These are phyloP conservation scores for Dichomitus squalens DNA, from an alignment of 1,284 basidiomycete genomes.

Conservation along the genomic window DNA sequence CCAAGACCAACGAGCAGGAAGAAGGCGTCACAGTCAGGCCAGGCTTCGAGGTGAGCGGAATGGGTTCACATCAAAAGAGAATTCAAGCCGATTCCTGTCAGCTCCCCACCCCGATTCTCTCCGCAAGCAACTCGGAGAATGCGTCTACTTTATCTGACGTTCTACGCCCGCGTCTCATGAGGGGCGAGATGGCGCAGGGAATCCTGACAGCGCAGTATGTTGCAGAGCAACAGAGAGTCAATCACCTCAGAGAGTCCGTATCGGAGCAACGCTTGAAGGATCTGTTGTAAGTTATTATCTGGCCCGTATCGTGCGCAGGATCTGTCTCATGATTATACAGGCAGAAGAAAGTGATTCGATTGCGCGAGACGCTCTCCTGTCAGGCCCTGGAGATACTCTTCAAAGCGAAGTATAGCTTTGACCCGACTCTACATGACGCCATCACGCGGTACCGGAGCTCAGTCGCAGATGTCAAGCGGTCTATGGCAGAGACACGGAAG, in stretches of 20 bases:
- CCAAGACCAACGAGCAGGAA: constrained; percentile 59
- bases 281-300: not conserved
- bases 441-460: not conserved
- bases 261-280: not conserved
- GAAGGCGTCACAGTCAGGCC: constrained; percentile 45
- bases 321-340: not conserved
- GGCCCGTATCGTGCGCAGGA: not conserved
- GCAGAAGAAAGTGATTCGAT: not conserved
- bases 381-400: not conserved
- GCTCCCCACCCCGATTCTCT: not conserved
- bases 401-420: not conserved
- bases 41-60: constrained; percentile 44
- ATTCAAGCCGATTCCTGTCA: not conserved
- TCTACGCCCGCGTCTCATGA: constrained; percentile 3
- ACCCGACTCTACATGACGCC: not conserved
- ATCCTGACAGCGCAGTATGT: constrained; percentile 4
- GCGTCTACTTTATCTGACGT: not conserved
- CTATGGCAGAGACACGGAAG: not conserved
- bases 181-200: constrained; percentile 11
- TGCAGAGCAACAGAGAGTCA: not conserved
- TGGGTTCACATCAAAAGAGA: not conserved
- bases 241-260: not conserved
- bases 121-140: too few species aligned
- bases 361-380: not conserved
- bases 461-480: not conserved